These are phyloP conservation scores for Kwoniella heveanensis DNA, from an alignment of 768 basidiomycete species.

Conservation along the genomic window DNA sequence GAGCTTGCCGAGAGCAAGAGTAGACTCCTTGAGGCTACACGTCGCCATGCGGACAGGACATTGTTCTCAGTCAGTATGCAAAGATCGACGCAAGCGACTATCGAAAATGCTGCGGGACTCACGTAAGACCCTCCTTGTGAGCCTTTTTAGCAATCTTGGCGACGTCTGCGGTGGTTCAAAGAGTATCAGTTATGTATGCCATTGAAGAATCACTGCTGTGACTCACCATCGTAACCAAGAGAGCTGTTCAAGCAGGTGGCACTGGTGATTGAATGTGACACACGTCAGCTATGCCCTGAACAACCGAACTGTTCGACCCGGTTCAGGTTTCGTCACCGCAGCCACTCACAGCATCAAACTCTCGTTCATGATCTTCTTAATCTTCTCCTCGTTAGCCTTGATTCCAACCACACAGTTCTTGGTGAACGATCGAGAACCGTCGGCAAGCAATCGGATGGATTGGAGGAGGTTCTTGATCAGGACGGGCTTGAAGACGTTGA, in stretches of 20 bases:
- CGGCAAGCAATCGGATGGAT: slow-evolving; percentile 87
- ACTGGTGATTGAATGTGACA: slow-evolving; percentile 10
- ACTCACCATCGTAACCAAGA: slow-evolving; percentile 93
- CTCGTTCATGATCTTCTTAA: slow-evolving; percentile 84
- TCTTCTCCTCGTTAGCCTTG: slow-evolving; percentile 92
- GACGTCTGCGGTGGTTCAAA: slow-evolving; percentile 66
- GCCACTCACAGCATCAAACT: slow-evolving; percentile 76
- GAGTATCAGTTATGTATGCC: neutral
- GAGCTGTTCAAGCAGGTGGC: slow-evolving; percentile 95
- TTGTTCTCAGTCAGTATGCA: neutral
- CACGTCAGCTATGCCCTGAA: neutral
- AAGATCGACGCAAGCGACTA: neutral
- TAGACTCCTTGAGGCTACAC: slow-evolving; percentile 79
- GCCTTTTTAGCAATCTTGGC: slow-evolving; percentile 99
- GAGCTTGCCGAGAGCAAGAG: slow-evolving; percentile 80
- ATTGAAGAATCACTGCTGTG: too few relatives aligned
- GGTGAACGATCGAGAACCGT: slow-evolving; percentile 93
- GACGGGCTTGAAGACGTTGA: slow-evolving; percentile 99
- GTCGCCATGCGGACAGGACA: neutral
- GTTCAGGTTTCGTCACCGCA: too few relatives aligned
- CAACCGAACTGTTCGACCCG: too few relatives aligned
- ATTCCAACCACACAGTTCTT: slow-evolving; percentile 97
- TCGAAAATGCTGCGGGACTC: slow-evolving; percentile 20
- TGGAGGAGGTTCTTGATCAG: slow-evolving; percentile 97
- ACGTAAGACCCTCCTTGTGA: slow-evolving; percentile 95